Evolutionary conservation across 306 rosid species (phyloP), one percentile per base, ranked within the genome.

Genomic region (Abrus precatorius): DNA sequence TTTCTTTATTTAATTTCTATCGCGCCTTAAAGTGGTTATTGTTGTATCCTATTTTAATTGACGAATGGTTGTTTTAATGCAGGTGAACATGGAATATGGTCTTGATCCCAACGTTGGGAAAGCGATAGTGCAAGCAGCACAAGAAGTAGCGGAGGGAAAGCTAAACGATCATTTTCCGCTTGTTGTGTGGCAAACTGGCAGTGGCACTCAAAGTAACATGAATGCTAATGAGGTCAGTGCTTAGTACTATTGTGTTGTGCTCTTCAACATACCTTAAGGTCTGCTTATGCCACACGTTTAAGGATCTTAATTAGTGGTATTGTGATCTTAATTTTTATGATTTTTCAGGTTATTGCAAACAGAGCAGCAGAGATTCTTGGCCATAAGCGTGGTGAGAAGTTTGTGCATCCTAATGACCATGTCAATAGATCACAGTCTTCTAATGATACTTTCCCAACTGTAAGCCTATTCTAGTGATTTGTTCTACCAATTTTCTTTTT

Each of bases 121-220:
- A 85, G 97, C 99, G 3, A 81, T 96, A 1, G 92, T 96, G 91
- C 88, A 86, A 77, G 98, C 99, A 32, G 98, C 99, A 4, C 91
- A 93, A 63, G 99, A 96, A 89, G 99, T 96, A 1, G 99, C 99
- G 0, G 98, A 96, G 79, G 99, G 99, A 60, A 96, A 96, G 86
- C 90, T 93, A 2, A 96, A 93, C 59, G 94, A 96, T 50, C 97
- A 96, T 75, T 93, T 96, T 63, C 99, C 98, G 7, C 97, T 96
- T 12, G 99, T 96, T 85, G 96, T 96, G 9, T 96, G 99, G 99
- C 99, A 96, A 82, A 96, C 99, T 77, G 99, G 99, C 41, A 96
- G 99, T 86, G 99, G 98, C 67, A 96, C 98, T 33, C 99, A 96
- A 76, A 96, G 98, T 80, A 96, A 96, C 87, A 96, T 96, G 99